Conservation (phyloP, 1,284 basidiomycete species). For the Cerrena zonata region DNA sequence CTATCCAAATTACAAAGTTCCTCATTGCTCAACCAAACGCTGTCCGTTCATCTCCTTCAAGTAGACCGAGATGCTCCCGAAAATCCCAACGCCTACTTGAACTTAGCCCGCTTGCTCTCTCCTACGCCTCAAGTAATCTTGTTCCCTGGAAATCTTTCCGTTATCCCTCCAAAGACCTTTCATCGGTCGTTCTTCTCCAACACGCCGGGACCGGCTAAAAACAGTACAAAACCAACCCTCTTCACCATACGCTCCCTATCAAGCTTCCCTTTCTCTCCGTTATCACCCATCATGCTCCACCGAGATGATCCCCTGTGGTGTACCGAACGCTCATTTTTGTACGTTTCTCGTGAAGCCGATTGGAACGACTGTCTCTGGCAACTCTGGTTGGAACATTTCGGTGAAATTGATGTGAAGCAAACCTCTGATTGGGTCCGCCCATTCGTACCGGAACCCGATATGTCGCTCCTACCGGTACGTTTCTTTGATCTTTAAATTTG, state of each 20-base stretch:
- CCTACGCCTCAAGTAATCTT: constrained; percentile 43
- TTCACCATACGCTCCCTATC: constrained; percentile 26
- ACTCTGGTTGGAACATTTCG: constrained; percentile 51
- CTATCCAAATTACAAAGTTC: constrained; percentile 23
- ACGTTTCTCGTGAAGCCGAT: constrained; percentile 41
- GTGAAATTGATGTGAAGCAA: constrained; percentile 28
- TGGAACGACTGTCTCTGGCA: constrained; percentile 71
- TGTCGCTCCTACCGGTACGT: constrained; percentile 11
- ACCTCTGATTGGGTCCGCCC: constrained; percentile 21
- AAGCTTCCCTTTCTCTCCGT: constrained; percentile 30
- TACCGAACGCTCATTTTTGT: constrained; percentile 49
- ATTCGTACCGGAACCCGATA: constrained; percentile 1
- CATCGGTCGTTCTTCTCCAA: constrained; percentile 17
- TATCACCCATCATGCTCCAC: constrained; percentile 44
- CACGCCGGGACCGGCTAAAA: constrained; percentile 8
- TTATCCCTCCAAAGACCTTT: constrained; percentile 26
- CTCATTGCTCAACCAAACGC: constrained; percentile 23
- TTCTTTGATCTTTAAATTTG: constrained; percentile 9
- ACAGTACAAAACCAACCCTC: constrained; percentile 19
- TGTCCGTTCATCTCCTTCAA: constrained; percentile 49
- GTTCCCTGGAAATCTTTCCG: constrained; percentile 41
- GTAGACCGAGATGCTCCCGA: constrained; percentile 30
- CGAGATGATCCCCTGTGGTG: constrained; percentile 57
- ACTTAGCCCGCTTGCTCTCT: constrained; percentile 57
- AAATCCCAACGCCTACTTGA: constrained; percentile 53